Evolutionary conservation across 2,329 filamentous ascomycete genomes (phyloP).

Genomic region (Sclerotiophoma versabilis): DNA sequence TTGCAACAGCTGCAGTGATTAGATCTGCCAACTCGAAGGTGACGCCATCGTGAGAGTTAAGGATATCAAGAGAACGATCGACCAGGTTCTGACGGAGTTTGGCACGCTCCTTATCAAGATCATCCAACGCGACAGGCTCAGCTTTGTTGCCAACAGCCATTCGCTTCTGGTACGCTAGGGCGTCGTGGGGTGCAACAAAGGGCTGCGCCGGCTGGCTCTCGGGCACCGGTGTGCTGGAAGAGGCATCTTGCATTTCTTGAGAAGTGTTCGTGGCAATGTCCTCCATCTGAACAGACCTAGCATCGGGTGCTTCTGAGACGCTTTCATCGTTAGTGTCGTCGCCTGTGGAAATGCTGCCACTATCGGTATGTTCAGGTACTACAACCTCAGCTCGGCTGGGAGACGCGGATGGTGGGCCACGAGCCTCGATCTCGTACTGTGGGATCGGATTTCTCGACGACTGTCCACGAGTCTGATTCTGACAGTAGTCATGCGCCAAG

Average conservation of each 20-base stretch:
- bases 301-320: constrained; percentile 37
- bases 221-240: constrained; percentile 26
- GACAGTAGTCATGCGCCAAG: constrained; percentile 77
- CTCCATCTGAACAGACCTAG: constrained; percentile 51
- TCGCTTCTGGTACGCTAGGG: constrained; percentile 44
- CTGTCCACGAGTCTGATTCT: constrained; percentile 64
- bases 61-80: constrained; percentile 87
- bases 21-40: constrained; percentile 92
- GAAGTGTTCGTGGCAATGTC: constrained; percentile 31
- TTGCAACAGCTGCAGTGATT: constrained; percentile 74
- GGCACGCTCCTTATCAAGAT: constrained; percentile 77
- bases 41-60: constrained; percentile 84
- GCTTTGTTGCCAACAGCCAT: constrained; percentile 42
- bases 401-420: constrained; percentile 37
- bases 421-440: constrained; percentile 48
- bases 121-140: constrained; percentile 70
- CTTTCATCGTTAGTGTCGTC: constrained; percentile 37
- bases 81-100: constrained; percentile 80
- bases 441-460: constrained; percentile 73
- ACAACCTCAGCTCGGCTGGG: constrained; percentile 45
- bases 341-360: constrained; percentile 34
- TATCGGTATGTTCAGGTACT: constrained; percentile 41
- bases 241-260: constrained; percentile 19
- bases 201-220: constrained; percentile 25
- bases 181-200: constrained; percentile 26